Evolutionary conservation across 495 filamentous ascomycete species (phyloP), one percentile per base, ranked within the genome.

Genomic region (Tetracladium setigerum): DNA sequence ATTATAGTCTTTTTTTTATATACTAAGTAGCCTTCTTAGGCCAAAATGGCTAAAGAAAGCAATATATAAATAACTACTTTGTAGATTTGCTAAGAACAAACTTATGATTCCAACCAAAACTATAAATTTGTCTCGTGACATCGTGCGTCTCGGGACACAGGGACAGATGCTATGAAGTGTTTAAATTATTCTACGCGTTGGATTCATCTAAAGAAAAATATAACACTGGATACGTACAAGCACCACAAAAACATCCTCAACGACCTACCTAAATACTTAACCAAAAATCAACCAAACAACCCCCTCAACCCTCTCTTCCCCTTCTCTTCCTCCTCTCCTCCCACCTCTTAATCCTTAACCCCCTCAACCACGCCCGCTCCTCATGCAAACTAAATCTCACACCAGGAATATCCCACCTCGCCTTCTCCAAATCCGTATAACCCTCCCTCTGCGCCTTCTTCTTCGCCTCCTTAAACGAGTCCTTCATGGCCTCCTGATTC

Each of bases 11-110:
- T 46, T 46, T 46, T 19, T 16, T 46, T 46, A 19, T 46, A n/a
- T 36, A 7, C 30, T 46, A 19, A 46, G 43, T 34, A 19, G 43
- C 17, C 43, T 46, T 15, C 6, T 46, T 36, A 46, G n/a, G 33
- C 30, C 36, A 31, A 46, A 37, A 37, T 46, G n/a, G 30, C 35
- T 46, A 46, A 46, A 46, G 43, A 46, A 46, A 46, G 30, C 7
- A 31, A 46, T 19, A 36, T 46, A 36, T 46, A 14, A 34, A 46
- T 36, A 46, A 46, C 43, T 36, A 46, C 30, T 46, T 46, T 31
- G 30, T 46, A 46, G 30, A 36, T 30, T 37, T 36, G 12, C 30
- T 7, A 36, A 36, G 30, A 46, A 16, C 5, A 40, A 40, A 40
- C 4, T 19, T 16, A 12, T 16, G 14, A 40, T 17, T 40, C 17